These are phyloP conservation scores for Canavalia ensiformis DNA, from an alignment of 306 rosid genomes.

Conservation along the genomic window DNA sequence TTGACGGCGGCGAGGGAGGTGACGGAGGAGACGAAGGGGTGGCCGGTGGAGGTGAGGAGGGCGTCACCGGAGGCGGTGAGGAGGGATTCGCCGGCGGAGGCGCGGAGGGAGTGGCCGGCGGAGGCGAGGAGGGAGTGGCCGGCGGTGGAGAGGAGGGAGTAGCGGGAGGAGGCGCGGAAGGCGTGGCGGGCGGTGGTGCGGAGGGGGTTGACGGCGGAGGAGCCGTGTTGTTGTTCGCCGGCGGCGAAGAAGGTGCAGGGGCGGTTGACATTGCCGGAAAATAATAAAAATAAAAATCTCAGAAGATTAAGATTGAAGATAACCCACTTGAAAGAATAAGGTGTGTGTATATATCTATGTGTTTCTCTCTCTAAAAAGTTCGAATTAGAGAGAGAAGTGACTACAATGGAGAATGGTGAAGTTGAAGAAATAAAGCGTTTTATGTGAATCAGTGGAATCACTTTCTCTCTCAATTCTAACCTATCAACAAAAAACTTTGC, in stretches of 20 bases:
- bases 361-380: constrained; percentile 47
- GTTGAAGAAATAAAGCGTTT: constrained; percentile 9
- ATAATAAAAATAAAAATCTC: neutral
- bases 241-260: constrained; percentile 65
- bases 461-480: neutral
- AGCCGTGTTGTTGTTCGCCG: constrained; percentile 42
- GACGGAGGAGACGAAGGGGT: constrained; percentile 51
- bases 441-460: constrained; percentile 38
- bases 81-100: constrained; percentile 53
- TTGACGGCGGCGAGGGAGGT: constrained; percentile 14
- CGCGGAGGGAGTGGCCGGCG: constrained; percentile 54
- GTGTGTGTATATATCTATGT: neutral
- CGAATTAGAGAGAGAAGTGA: neutral
- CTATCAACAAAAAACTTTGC: constrained; percentile 10
- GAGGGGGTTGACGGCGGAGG: constrained; percentile 62
- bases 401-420: neutral
- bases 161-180: constrained; percentile 47
- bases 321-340: constrained; percentile 13
- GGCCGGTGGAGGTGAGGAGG: constrained; percentile 52
- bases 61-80: constrained; percentile 48
- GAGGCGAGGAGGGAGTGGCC: constrained; percentile 49
- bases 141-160: constrained; percentile 41
- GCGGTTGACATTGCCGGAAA: constrained; percentile 60
- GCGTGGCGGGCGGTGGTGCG: constrained; percentile 52
- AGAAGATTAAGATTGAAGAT: constrained; percentile 9